Evolutionary conservation across 2,329 filamentous ascomycete genomes (phyloP).

Genomic region (Scedosporium boydii): DNA sequence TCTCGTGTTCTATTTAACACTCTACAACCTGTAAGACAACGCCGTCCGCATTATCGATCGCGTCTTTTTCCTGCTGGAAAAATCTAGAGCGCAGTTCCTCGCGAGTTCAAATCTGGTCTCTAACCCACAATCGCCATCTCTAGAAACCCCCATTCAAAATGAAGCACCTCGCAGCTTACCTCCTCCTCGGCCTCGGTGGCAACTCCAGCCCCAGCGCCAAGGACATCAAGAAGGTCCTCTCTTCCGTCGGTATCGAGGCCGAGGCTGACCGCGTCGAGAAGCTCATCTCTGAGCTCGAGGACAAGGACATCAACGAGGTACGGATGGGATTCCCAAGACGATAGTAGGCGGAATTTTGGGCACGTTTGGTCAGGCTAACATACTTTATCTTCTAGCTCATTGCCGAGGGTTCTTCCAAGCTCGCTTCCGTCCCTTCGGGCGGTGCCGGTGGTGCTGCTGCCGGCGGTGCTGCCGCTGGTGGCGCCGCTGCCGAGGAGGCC

Average conservation of each 20-base stretch:
- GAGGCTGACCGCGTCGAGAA: constrained; percentile 77
- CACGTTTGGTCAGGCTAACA: background rate
- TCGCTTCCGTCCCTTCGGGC: constrained; percentile 93
- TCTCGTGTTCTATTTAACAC: constrained; percentile 61
- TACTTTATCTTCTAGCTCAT: constrained; percentile 58
- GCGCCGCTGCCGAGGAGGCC: constrained; percentile 51
- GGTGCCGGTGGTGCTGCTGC: constrained; percentile 65
- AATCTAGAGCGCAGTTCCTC: background rate
- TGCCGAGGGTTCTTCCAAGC: constrained; percentile 79
- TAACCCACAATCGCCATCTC: background rate
- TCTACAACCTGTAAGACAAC: constrained; percentile 1
- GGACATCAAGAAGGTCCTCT: constrained; percentile 83
- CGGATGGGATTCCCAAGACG: constrained; percentile 18
- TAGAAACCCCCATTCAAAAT: constrained; percentile 51
- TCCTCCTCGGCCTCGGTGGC: constrained; percentile 89
- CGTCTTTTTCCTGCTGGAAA: background rate
- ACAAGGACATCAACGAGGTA: constrained; percentile 91
- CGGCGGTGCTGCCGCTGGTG: constrained; percentile 59
- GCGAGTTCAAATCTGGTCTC: background rate
- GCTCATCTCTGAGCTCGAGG: constrained; percentile 83
- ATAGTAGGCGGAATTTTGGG: background rate
- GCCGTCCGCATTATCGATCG: background rate
- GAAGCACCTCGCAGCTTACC: constrained; percentile 99
- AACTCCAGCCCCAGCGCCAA: constrained; percentile 78
- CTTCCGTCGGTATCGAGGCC: constrained; percentile 89